phyloP scores from a whole-genome alignment of 1,284 basidiomycete species.

The Coniferiporia weirii region DNA sequence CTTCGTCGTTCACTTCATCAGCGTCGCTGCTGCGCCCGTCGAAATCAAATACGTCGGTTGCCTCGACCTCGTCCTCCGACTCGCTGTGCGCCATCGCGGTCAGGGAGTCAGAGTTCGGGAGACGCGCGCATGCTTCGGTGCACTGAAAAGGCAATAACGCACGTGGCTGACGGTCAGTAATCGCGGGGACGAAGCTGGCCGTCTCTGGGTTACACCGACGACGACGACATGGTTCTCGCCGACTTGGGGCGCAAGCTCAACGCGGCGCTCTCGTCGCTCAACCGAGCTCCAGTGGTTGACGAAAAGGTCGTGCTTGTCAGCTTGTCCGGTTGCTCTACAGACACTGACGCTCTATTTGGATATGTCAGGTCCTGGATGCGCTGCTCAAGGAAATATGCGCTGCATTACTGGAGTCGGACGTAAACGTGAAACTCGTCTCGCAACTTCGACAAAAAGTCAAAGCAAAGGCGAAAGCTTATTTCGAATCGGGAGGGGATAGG shows the following conservation, averaged over 20 bases:
- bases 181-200: neutral
- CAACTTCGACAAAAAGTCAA: slow-evolving; percentile 87
- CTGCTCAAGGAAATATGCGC: slow-evolving; percentile 94
- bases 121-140: neutral
- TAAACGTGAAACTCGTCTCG: slow-evolving; percentile 95
- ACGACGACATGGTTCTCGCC: slow-evolving; percentile 79
- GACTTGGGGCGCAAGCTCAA: slow-evolving; percentile 95
- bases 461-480: slow-evolving; percentile 71
- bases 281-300: slow-evolving; percentile 80
- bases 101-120: neutral
- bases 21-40: slow-evolving; percentile 30
- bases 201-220: neutral
- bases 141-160: neutral
- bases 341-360: slow-evolving; percentile 18
- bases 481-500: slow-evolving; percentile 72
- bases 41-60: slow-evolving; percentile 49
- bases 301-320: slow-evolving; percentile 58
- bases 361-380: slow-evolving; percentile 85
- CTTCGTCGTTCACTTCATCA: slow-evolving; percentile 31
- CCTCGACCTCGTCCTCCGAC: slow-evolving; percentile 64
- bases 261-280: slow-evolving; percentile 88
- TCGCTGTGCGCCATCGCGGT: slow-evolving; percentile 51
- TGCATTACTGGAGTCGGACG: slow-evolving; percentile 93
- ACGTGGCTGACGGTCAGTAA: neutral
- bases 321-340: slow-evolving; percentile 17